Conservation (phyloP, 2,329 filamentous ascomycete species). For the Colletotrichum zoysiae region DNA sequence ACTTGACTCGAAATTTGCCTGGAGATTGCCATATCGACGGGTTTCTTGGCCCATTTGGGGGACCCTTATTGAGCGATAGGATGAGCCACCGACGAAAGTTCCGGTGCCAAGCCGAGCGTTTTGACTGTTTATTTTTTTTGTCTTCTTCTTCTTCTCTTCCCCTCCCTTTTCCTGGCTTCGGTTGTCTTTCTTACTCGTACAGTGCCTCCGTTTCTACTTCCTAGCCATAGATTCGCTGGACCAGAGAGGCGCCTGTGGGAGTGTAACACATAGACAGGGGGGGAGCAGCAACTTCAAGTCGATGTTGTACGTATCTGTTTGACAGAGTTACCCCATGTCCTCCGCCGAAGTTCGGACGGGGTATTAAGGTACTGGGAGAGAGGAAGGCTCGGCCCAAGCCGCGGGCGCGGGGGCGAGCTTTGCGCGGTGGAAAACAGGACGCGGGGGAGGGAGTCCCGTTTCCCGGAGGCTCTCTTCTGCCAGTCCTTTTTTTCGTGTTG, state of each 20-base stretch:
- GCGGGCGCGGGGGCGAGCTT: not conserved
- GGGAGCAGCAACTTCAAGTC: not conserved
- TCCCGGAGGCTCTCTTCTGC: not conserved
- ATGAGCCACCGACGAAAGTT: not conserved
- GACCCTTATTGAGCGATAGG: slow-evolving; percentile 1
- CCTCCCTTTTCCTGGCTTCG: too few relatives aligned
- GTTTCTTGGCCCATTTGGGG: slow-evolving; percentile 13
- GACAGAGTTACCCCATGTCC: not conserved
- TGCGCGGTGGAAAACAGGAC: not conserved
- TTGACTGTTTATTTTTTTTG: not conserved
- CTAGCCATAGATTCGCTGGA: not conserved
- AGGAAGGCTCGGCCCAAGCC: not conserved
- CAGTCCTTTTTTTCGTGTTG: not conserved
- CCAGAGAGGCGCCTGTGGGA: not conserved
- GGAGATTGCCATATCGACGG: not conserved
- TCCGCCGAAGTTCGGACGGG: slow-evolving; percentile 28
- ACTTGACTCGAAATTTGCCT: not conserved
- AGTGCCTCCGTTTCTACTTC: not conserved
- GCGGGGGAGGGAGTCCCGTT: not conserved
- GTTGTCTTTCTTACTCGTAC: not conserved
- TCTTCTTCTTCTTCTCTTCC: not conserved
- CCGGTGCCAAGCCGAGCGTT: not conserved
- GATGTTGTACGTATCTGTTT: not conserved
- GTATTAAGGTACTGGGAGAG: not conserved
- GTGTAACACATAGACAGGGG: not conserved